Evolutionary conservation across 1,284 basidiomycete genomes (phyloP).

Genomic region (Sanguinoderma infundibulare): DNA sequence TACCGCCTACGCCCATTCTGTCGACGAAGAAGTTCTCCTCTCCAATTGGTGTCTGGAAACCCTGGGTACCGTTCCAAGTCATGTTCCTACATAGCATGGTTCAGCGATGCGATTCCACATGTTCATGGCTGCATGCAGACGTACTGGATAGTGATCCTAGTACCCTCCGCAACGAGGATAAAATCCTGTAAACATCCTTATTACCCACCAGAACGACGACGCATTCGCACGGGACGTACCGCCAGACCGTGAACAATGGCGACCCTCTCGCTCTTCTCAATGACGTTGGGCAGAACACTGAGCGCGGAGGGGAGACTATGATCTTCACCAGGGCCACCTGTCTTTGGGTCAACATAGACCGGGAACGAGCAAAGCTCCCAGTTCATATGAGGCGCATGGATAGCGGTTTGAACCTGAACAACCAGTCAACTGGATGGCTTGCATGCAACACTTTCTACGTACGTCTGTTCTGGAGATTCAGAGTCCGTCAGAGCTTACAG

Average conservation of each 20-base stretch:
- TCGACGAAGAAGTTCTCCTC: slow-evolving; percentile 40
- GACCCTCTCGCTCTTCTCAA: slow-evolving; percentile 43
- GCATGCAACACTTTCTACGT: slow-evolving; percentile 13
- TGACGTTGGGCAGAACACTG: slow-evolving; percentile 44
- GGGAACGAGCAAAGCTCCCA: slow-evolving; percentile 52
- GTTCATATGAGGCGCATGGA: slow-evolving; percentile 61
- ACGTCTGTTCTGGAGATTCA: slow-evolving; percentile 42
- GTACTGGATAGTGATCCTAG: slow-evolving; percentile 60
- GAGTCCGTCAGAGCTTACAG: neutral
- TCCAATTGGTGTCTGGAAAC: slow-evolving; percentile 44
- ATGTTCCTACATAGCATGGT: slow-evolving; percentile 35
- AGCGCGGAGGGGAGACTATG: slow-evolving; percentile 42
- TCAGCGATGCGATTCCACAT: neutral
- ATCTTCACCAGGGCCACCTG: slow-evolving; percentile 37
- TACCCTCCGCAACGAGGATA: slow-evolving; percentile 59
- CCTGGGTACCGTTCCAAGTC: slow-evolving; percentile 45
- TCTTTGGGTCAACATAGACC: slow-evolving; percentile 49
- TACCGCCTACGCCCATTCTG: slow-evolving; percentile 41
- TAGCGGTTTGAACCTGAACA: slow-evolving; percentile 56
- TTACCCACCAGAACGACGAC: neutral
- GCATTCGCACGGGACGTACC: slow-evolving; percentile 6
- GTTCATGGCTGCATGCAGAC: slow-evolving; percentile 16
- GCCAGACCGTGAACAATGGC: slow-evolving; percentile 38
- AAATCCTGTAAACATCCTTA: slow-evolving; percentile 43
- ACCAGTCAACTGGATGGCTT: neutral